Evolutionary conservation across 2,329 filamentous ascomycete genomes (phyloP), one percentile per base, ranked within the genome.

Genomic region (Neofusicoccum sp.): DNA sequence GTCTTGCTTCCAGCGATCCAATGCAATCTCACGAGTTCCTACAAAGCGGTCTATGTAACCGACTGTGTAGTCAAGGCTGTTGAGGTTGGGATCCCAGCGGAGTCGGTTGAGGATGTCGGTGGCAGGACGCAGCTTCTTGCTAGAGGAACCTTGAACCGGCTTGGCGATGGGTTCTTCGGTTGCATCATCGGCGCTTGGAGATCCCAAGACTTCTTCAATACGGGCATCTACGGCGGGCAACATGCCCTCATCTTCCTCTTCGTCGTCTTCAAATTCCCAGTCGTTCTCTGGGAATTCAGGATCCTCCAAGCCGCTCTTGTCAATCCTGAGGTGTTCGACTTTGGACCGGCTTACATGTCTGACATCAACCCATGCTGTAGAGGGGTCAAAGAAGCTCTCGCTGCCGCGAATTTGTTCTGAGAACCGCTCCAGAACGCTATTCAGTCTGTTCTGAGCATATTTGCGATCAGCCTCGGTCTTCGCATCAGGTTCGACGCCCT

Each of bases 221-320:
- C n/a, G 36, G 36, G n/a, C 36, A 40, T 40, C n/a, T 9, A 9
- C 36, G 36, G 9, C 9, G n/a, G 36, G 9, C n/a, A 9, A 9
- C 9, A 54, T 16, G 3, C 34, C 38, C 26, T 56, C 51, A 12
- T 56, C 51, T 1, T 56, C 51, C 2, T 66, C 69, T 24, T 69
- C 66, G 16, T 75, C 73, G 2, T 72, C 68, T 5, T 74, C 73
- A 0, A 70, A 71, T 3, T 77, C 75, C 69, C 66, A 69, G 14
- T 73, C 73, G 26, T 78, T 76, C 11, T 76, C 73, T 0, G 73
- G 75, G 16, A 70, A 53, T 0, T 71, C 73, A 62, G 84, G 80
- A 58, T 76, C 75, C 4, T 79, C 79, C 81, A 83, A 84, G 51
- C 80, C 77, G 4, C 78, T 75, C 12, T 67, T 64, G 59, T 87